Conservation (phyloP, 768 basidiomycete species). For the Suillus placidus region DNA sequence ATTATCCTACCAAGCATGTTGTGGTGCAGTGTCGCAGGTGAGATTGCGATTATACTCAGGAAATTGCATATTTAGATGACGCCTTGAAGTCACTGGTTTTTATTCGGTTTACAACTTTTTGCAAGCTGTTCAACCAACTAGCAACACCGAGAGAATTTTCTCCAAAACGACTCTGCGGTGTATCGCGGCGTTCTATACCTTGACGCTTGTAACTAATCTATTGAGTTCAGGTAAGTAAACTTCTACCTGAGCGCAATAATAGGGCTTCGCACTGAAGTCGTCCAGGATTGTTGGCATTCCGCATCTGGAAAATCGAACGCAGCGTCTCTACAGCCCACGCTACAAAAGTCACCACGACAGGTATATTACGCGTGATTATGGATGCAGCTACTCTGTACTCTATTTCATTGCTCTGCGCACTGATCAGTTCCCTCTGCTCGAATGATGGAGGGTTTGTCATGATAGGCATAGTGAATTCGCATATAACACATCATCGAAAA, state of each 20-base stretch:
- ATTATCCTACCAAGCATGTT: constrained; percentile 13
- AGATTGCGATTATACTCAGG: background rate
- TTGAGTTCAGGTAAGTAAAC: constrained; percentile 9
- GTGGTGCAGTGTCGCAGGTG: constrained; percentile 13
- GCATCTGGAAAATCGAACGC: constrained; percentile 12
- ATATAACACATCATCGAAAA: background rate
- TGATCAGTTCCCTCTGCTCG: constrained; percentile 4
- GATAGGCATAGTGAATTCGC: constrained; percentile 10
- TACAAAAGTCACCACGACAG: background rate
- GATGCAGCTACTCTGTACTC: constrained; percentile 13
- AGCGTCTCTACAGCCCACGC: background rate
- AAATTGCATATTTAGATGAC: background rate
- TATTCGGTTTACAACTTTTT: constrained; percentile 4
- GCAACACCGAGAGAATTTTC: background rate
- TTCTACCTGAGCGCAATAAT: background rate
- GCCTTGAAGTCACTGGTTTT: background rate
- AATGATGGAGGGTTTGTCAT: constrained; percentile 9
- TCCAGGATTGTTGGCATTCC: constrained; percentile 9
- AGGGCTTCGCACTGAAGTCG: background rate
- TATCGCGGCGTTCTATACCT: constrained; percentile 8
- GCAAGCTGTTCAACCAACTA: constrained; percentile 1
- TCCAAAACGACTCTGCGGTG: background rate
- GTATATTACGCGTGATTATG: constrained; percentile 6
- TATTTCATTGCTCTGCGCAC: constrained; percentile 1
- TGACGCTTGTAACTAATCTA: constrained; percentile 10